Percentiles rank a stretch among this genome's conserved stretches.
These are phyloP conservation scores for Haplosporangium sp. DNA, from an alignment of 371 early-diverging fungal genomes.

Conservation along the genomic window DNA sequence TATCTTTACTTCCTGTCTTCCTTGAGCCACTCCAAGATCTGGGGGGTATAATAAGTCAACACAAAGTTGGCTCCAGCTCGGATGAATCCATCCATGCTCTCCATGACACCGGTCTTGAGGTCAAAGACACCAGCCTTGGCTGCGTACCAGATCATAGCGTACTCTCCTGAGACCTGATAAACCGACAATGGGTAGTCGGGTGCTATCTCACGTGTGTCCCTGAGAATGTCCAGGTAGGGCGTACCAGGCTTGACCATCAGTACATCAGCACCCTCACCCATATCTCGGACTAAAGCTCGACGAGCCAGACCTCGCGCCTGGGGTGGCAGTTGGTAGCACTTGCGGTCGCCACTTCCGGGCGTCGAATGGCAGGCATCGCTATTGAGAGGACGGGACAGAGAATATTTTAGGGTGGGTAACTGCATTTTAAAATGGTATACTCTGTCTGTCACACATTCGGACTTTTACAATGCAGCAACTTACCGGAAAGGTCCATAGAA, in stretches of 20 bases:
- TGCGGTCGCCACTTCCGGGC: slow-evolving; percentile 92
- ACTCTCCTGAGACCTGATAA: slow-evolving; percentile 96
- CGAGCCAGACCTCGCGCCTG: slow-evolving; percentile 90
- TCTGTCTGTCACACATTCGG: background rate
- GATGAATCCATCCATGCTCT: slow-evolving; percentile 83
- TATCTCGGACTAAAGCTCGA: slow-evolving; percentile 89
- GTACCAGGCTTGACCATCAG: slow-evolving; percentile 97
- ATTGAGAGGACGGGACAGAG: slow-evolving; percentile 1
- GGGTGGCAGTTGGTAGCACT: slow-evolving; percentile 94
- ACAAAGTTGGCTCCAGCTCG: slow-evolving; percentile 93
- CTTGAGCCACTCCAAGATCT: slow-evolving; percentile 88
- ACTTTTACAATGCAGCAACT: background rate
- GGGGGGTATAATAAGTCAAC: slow-evolving; percentile 95
- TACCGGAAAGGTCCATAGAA: slow-evolving; percentile 98
- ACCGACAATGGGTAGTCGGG: slow-evolving; percentile 85
- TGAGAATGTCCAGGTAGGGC: slow-evolving; percentile 94
- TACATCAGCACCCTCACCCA: slow-evolving; percentile 95
- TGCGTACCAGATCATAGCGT: slow-evolving; percentile 92
- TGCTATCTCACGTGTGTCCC: slow-evolving; percentile 85
- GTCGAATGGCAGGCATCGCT: slow-evolving; percentile 94
- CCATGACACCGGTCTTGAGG: slow-evolving; percentile 85
- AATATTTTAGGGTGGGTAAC: background rate
- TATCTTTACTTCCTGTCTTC: slow-evolving; percentile 27
- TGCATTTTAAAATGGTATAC: no score
- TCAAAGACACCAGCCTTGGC: slow-evolving; percentile 91